A percentile compares a stretch with the other conserved stretches of the same genome.
phyloP scores from a whole-genome alignment of 257 asterid genomes.

The Solanum paucissectum region DNA sequence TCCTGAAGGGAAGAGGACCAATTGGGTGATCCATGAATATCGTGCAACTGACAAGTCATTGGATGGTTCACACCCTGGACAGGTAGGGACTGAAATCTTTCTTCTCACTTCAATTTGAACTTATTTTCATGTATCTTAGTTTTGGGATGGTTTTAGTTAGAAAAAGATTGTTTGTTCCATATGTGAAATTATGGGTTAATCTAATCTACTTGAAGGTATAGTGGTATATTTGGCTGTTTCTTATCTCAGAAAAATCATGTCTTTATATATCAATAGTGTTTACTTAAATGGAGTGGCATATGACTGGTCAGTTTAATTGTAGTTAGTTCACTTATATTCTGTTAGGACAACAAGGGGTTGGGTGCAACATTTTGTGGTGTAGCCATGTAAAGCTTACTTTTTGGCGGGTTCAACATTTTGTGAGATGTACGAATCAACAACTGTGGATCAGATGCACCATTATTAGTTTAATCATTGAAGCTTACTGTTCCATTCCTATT shows the following conservation, averaged over 20 bases:
- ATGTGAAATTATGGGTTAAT: neutral
- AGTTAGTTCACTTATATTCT: neutral
- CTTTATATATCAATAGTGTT: neutral
- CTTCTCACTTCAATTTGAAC: neutral
- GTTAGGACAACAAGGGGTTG: neutral
- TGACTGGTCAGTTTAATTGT: neutral
- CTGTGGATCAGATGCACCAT: neutral
- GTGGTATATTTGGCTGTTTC: neutral
- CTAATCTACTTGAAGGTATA: neutral
- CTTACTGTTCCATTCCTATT: neutral
- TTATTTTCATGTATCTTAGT: neutral
- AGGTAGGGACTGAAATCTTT: slow-evolving; percentile 25
- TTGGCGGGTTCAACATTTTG: neutral
- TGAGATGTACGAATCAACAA: neutral
- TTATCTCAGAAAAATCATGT: neutral
- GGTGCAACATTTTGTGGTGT: neutral
- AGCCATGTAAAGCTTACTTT: neutral
- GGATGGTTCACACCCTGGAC: slow-evolving; percentile 70
- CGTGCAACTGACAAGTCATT: slow-evolving; percentile 78
- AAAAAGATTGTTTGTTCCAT: neutral
- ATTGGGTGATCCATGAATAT: slow-evolving; percentile 85
- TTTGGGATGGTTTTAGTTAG: neutral
- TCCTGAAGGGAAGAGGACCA: slow-evolving; percentile 72
- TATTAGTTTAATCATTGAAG: neutral
- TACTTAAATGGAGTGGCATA: neutral